Base-by-base conservation (phyloP, 345 rosid genomes). In the Lepidium sativum region DNA sequence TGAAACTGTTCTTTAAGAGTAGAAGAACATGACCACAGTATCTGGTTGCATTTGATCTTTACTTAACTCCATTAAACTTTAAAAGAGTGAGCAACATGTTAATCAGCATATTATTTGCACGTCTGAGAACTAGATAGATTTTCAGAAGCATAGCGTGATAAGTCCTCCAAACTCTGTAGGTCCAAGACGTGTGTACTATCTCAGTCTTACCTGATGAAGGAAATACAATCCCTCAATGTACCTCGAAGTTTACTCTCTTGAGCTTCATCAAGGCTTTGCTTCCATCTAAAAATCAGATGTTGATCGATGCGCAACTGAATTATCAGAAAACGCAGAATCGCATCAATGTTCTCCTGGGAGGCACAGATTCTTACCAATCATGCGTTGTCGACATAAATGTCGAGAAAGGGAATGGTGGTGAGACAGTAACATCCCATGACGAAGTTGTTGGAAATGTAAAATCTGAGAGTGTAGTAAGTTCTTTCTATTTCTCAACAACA, bases 341-440 rank as follows among this genome's bases (percentile, higher is more conserved):
- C 64, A 57, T 82, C 34, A 81, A 84, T 77, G 79, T 85, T 61
- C 80, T 85, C 38, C 73, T 79, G 57, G 86, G 82, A 47, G 78
- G 68, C 42, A 68, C 79, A 40, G 88, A 87, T 65, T 71, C 80
- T 6, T 87, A 72, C 76, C 77, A 86, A 6, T 80, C 89, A 9
- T 87, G 96, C 71, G 62, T 81, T 58, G 77, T 89, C 21, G 92
- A 84, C 71, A 78, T 87, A 17, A 86, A 82, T 67, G 73, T 87
- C 2, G 85, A 77, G 77, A 79, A 82, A 68, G 87, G 79, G 54
- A 82, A 60, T 68, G 69, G 20, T 54, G 52, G 60, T 6, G 86
- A 67, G 72, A 52, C 67, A 3, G 65, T 73, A 18, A 77, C 78
- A 67, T 67, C 80, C 47, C 76, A 44, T 60, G 84, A 82, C 31